These are phyloP conservation scores for Neofusicoccum umdonicola DNA, from an alignment of 2,329 filamentous ascomycete genomes.

Conservation along the genomic window DNA sequence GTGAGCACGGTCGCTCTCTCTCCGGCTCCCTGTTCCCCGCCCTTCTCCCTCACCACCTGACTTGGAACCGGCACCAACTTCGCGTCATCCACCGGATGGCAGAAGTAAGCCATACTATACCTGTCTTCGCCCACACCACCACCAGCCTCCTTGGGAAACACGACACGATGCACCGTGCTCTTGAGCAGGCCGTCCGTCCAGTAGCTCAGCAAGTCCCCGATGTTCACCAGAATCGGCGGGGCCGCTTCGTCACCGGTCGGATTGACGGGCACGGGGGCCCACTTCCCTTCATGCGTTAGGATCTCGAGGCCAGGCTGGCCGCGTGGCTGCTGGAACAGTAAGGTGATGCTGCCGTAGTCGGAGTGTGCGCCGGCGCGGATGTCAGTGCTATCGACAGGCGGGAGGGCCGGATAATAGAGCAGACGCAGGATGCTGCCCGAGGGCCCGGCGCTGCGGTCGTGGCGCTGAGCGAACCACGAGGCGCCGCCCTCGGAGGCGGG, in stretches of 20 bases:
- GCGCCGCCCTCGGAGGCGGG: conserved; percentile 34
- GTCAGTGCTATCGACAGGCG: conserved; percentile 52
- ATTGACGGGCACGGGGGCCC: conserved; percentile 45
- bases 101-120: conserved; percentile 63
- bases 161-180: conserved; percentile 84
- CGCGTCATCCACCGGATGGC: conserved; percentile 58
- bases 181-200: conserved; percentile 89
- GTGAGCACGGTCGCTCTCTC: conserved; percentile 51
- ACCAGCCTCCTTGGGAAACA: conserved; percentile 57
- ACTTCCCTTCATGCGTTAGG: conserved; percentile 54
- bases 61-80: conserved; percentile 57
- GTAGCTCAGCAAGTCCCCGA: conserved; percentile 72
- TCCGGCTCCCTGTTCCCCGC: conserved; percentile 31
- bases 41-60: conserved; percentile 40
- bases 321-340: conserved; percentile 74
- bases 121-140: conserved; percentile 40
- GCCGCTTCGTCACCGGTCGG: conserved; percentile 54
- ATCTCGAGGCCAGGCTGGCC: conserved; percentile 88
- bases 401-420: conserved; percentile 55
- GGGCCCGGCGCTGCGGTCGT: conserved; percentile 51
- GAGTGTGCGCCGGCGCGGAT: conserved; percentile 85
- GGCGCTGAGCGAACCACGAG: conserved; percentile 61
- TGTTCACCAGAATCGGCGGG: conserved; percentile 70
- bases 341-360: conserved; percentile 71
- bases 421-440: conserved; percentile 52